Base-by-base conservation (phyloP, 2,329 filamentous ascomycete species). In the Aspergillus thermomutatus region DNA sequence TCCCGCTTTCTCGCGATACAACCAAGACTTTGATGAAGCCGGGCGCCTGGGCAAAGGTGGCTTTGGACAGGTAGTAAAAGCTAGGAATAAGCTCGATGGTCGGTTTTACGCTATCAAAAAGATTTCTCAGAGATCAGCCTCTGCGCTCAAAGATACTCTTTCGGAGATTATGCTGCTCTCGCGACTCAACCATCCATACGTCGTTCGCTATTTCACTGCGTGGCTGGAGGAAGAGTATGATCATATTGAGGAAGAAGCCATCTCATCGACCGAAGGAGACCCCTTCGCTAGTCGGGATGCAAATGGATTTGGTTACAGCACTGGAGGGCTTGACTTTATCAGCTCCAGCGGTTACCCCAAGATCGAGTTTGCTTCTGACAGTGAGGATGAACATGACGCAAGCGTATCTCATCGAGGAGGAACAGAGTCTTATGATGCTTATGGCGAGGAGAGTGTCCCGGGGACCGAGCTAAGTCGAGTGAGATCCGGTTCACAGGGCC, bases 51-150 rank as follows among this genome's bases (percentile, higher is more conserved):
- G 94, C 3, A 95, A 93, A 71, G 94, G 94, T 46, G 94, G 93
- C 0, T 99, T 96, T 75, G 94, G 94, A 4, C 91, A 97, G 75
- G 94, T 99, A 23, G 91, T 97, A 54, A 95, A 96, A 72, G 93
- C 93, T 2, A 85, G 93, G 31, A 96, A 96, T 73, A 96, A 94
- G 76, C 84, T 97, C 3, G 94, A 97, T 70, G 91, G 91, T 0
- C 90, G 92, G 56, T 88, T 95, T 46, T 99, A 97, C 74, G 94
- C 94, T 19, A 90, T 99, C 70, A 99, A 99, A 73, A 97, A 97
- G 72, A 94, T 99, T 60, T 91, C 87, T 1, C 90, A 94, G 64
- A 87, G 88, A 52, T 91, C 91, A 1, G 84, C 89, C 26, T 83
- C 87, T 10, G 80, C 82, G 4, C 68, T 83, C 52, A 77, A 80